These are phyloP conservation scores for Lycium barbarum DNA, from an alignment of 257 asterid genomes.

Conservation along the genomic window DNA sequence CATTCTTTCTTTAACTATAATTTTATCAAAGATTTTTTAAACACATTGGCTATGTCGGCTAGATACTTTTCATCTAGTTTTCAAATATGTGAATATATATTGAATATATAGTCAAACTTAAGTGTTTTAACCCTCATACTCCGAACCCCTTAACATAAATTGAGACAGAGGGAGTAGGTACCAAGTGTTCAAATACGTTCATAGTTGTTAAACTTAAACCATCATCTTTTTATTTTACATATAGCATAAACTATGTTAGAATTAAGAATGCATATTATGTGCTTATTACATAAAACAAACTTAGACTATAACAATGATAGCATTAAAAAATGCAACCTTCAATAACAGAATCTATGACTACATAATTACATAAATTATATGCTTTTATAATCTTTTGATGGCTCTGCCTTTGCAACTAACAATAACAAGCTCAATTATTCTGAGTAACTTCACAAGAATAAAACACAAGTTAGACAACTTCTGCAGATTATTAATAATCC, in stretches of 20 bases:
- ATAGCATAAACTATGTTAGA: constrained; percentile 4
- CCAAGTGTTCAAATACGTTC: not conserved
- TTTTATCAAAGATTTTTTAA: not conserved
- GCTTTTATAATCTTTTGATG: not conserved
- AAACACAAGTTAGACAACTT: constrained; percentile 5
- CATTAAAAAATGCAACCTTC: not conserved
- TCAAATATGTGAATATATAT: not conserved
- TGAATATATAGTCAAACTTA: not conserved
- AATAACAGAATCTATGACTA: constrained; percentile 22
- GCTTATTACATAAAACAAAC: not conserved
- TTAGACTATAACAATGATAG: not conserved
- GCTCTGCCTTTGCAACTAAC: not conserved
- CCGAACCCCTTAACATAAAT: not conserved
- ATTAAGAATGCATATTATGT: not conserved
- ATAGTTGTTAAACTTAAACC: not conserved
- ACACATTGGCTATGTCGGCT: not conserved
- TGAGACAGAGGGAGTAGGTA: no score
- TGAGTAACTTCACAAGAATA: not conserved
- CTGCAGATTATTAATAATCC: not conserved
- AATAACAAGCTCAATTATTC: constrained; percentile 1
- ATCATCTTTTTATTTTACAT: not conserved
- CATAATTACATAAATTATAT: not conserved
- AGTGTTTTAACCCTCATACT: not conserved
- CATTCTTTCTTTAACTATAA: not conserved
- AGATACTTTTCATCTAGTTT: not conserved